Evolutionary conservation across 768 basidiomycete genomes (phyloP).

Genomic region (Tulasnella sp.): DNA sequence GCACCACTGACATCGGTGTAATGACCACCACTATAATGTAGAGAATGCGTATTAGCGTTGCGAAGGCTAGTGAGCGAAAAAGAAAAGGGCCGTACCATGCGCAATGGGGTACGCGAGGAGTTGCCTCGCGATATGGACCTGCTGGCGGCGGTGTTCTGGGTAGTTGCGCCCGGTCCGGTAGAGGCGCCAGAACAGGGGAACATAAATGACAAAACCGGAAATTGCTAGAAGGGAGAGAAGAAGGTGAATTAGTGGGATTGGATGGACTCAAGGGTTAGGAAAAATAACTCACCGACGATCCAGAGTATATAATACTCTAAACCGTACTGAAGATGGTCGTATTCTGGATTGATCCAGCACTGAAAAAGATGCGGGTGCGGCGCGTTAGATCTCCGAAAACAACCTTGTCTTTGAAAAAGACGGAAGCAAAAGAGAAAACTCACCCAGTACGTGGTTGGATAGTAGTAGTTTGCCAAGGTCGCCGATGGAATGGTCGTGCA

Average conservation of each 20-base stretch:
- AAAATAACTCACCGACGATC: slow-evolving; percentile 36
- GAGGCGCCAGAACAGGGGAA: too few relatives aligned
- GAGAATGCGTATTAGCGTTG: too few relatives aligned
- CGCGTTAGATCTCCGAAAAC: not conserved
- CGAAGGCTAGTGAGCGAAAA: slow-evolving; percentile 30
- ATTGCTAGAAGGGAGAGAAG: too few relatives aligned
- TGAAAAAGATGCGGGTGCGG: slow-evolving; percentile 32
- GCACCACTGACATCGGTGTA: slow-evolving; percentile 44
- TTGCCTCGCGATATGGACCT: too few relatives aligned
- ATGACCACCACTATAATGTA: slow-evolving; percentile 30
- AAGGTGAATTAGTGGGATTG: too few relatives aligned
- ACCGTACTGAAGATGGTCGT: slow-evolving; percentile 43
- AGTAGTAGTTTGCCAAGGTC: not conserved
- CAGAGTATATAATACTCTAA: slow-evolving; percentile 55
- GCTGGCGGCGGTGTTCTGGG: too few relatives aligned
- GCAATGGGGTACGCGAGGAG: too few relatives aligned
- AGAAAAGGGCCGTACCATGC: too few relatives aligned
- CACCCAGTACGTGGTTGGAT: not conserved
- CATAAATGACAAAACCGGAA: too few relatives aligned
- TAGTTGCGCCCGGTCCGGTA: too few relatives aligned
- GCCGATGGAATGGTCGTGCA: not conserved
- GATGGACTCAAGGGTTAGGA: not conserved
- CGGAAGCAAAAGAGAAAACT: not conserved
- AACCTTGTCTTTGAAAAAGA: not conserved
- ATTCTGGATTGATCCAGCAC: slow-evolving; percentile 50